phyloP scores from a whole-genome alignment of 768 basidiomycete species.

The Podaxis carcinomalis region DNA sequence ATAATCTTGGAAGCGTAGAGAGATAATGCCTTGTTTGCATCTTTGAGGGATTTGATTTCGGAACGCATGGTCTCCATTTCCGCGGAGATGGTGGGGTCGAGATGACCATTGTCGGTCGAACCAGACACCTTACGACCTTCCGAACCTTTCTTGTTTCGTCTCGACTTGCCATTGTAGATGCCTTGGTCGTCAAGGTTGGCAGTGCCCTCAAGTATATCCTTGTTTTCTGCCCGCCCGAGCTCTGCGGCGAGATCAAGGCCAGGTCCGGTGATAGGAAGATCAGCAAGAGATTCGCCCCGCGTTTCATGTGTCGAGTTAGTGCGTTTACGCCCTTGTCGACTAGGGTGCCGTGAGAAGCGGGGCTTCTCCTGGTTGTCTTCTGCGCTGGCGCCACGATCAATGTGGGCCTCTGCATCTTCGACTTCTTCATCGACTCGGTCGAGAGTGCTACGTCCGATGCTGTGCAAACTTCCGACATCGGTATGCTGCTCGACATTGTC shows the following conservation, averaged over 20 bases:
- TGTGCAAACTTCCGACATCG: conserved; percentile 53
- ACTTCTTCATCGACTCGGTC: conserved; percentile 62
- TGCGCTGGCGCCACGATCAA: conserved; percentile 28
- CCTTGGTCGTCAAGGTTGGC: conserved; percentile 50
- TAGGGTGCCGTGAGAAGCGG: conserved; percentile 35
- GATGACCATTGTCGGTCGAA: conserved; percentile 26
- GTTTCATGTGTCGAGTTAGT: conserved; percentile 51
- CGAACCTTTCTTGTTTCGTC: conserved; percentile 44
- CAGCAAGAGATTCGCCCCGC: conserved; percentile 79
- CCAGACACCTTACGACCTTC: conserved; percentile 33
- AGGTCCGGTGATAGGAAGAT: conserved; percentile 83
- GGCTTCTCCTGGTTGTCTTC: conserved; percentile 26
- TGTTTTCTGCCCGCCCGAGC: conserved; percentile 87
- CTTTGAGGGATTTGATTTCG: conserved; percentile 90
- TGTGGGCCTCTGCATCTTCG: conserved; percentile 36
- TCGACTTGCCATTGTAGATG: conserved; percentile 38
- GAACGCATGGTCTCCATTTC: conserved; percentile 73
- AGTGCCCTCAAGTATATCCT: conserved; percentile 65
- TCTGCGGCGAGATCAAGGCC: conserved; percentile 90
- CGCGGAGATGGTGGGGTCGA: conserved; percentile 38
- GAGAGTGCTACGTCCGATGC: conserved; percentile 52
- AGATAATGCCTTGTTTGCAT: conserved; percentile 93
- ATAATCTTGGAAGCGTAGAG: conserved; percentile 97
- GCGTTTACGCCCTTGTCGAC: conserved; percentile 46
- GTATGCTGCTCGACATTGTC: conserved; percentile 38